phyloP scores from a whole-genome alignment of 2,329 filamentous ascomycete species.

The Penicillium expansum region DNA sequence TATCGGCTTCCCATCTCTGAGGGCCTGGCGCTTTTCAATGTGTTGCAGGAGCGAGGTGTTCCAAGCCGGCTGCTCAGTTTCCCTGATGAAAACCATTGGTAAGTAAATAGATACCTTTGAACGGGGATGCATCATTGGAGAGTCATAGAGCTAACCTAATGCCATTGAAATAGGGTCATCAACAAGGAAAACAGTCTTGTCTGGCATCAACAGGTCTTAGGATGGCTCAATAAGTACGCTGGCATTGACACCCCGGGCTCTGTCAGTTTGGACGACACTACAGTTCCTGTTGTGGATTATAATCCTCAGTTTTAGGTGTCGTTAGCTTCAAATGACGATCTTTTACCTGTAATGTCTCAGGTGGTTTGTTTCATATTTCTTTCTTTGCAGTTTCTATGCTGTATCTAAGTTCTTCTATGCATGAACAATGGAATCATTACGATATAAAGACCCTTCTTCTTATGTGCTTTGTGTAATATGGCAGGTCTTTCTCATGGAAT shows the following conservation, averaged over 20 bases:
- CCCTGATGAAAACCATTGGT: slow-evolving; percentile 67
- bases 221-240: slow-evolving; percentile 62
- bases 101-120: slow-evolving; percentile 8
- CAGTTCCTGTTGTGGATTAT: slow-evolving; percentile 33
- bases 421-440: neutral
- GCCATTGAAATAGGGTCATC: slow-evolving; percentile 58
- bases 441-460: neutral
- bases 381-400: neutral
- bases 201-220: slow-evolving; percentile 80
- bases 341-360: neutral
- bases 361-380: neutral
- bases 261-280: slow-evolving; percentile 35
- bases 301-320: slow-evolving; percentile 15
- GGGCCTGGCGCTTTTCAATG: slow-evolving; percentile 76
- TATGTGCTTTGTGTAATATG: neutral
- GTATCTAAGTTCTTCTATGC: neutral
- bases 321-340: neutral
- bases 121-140: neutral
- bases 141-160: neutral
- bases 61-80: slow-evolving; percentile 76
- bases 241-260: slow-evolving; percentile 33
- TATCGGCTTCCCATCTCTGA: slow-evolving; percentile 82
- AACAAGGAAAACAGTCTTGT: slow-evolving; percentile 85
- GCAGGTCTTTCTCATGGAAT: neutral
- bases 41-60: slow-evolving; percentile 69